Conservation (phyloP, 352 stramenopile genomes). For the Pythium pyrilobum region DNA sequence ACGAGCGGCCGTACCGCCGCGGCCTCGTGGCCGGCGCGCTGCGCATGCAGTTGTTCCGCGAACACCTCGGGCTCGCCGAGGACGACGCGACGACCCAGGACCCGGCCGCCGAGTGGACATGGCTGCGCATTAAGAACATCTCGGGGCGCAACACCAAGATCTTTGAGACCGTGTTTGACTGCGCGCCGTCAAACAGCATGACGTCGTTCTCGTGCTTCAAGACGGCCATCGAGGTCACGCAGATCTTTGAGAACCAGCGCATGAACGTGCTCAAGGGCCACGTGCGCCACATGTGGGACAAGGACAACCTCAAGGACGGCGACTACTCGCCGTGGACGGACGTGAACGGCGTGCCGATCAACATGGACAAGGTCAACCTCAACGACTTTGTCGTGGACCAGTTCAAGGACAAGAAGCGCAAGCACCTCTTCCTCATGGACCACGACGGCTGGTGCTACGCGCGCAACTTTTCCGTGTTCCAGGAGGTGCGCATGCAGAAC, state of each 20-base stretch:
- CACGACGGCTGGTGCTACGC: conserved; percentile 85
- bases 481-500: conserved; percentile 75
- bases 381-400: conserved; percentile 77
- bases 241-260: conserved; percentile 87
- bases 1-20: conserved; percentile 59
- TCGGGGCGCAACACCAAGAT: conserved; percentile 69
- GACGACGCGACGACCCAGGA: conserved; percentile 53
- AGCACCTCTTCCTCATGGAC: conserved; percentile 80
- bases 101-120: conserved; percentile 54
- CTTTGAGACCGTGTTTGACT: conserved; percentile 82
- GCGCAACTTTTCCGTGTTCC: conserved; percentile 85
- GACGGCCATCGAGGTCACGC: conserved; percentile 71
- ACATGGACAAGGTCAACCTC: conserved; percentile 66
- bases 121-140: conserved; percentile 50
- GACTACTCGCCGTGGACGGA: conserved; percentile 85
- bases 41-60: conserved; percentile 75
- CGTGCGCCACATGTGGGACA: conserved; percentile 65
- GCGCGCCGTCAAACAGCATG: conserved; percentile 76
- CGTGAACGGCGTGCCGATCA: conserved; percentile 78
- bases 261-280: conserved; percentile 73
- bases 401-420: conserved; percentile 73
- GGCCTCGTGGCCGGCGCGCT: conserved; percentile 57
- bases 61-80: conserved; percentile 68
- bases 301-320: conserved; percentile 68
- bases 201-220: conserved; percentile 72